Evolutionary conservation across 1,139 yeast genomes (phyloP), one percentile per base, ranked within the genome.

Genomic region (Candida sanyaensis): DNA sequence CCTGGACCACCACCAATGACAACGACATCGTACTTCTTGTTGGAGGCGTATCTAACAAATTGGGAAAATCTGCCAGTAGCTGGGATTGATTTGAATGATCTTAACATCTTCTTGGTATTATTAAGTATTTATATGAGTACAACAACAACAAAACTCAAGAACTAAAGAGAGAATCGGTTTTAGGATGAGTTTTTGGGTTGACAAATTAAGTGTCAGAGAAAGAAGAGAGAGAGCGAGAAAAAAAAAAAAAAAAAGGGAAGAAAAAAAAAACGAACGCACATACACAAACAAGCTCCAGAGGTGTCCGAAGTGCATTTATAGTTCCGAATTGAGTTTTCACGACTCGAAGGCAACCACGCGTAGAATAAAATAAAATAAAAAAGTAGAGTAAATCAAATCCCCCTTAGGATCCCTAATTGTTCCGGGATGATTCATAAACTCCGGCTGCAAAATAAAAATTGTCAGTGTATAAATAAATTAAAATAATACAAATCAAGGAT

Each of bases 1-100:
- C 98, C 99, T 57, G 99, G 99, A 50, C 99, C 99, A 62, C 97
- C 99, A 59, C 99, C 99, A 64, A 95, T 88, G 59, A 95, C 90
- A 49, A 92, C 96, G 50, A 92, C 83, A 63, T 93, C 99, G 67
- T 89, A 95, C 68, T 88, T 73, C 68, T 89, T 73, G 52, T 69
- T 55, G 17, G 77, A 71, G 44, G 68, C 71, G 53, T 55, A 67
- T 66, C 78, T 71, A 49, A 68, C 66, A 55, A 71, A 71, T 54
- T 67, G 70, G 23, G 52, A 36, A 32, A 50, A 51, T 43, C 40
- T 52, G 21, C 38, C 43, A 23, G 33, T 42, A 6, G 42, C 39
- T 6, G 51, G 41, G 24, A 39, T 44, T 32, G 50, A 40, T 27
- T 41, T 49, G 40, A 48, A 43, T 43, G 54, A 47, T 54, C 57